A percentile compares a stretch with the other conserved stretches of the same genome.
Conservation (phyloP, 2,329 filamentous ascomycete species). For the Beauveria sp. region DNA sequence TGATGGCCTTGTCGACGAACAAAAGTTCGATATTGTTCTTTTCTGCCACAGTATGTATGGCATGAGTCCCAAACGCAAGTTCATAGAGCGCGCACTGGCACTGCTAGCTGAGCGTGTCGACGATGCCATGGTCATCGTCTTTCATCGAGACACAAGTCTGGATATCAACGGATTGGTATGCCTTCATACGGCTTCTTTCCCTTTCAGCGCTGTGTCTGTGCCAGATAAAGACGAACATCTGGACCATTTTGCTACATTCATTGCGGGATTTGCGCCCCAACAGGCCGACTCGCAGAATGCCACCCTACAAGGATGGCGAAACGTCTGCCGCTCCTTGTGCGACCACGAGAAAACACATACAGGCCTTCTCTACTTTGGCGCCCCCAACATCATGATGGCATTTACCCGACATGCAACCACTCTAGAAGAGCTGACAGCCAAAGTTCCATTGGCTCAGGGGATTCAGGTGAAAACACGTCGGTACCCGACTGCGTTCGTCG, state of each 20-base stretch:
- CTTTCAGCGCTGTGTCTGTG: background rate
- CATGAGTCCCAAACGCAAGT: constrained; percentile 36
- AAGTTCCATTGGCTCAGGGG: constrained; percentile 29
- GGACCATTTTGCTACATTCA: constrained; percentile 44
- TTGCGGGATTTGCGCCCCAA: constrained; percentile 37
- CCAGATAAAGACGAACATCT: constrained; percentile 31
- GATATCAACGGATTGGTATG: background rate
- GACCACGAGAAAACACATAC: constrained; percentile 28
- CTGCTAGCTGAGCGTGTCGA: background rate
- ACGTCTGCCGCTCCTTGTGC: constrained; percentile 42
- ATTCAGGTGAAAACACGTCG: constrained; percentile 40
- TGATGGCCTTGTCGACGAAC: constrained; percentile 10
- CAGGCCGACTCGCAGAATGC: constrained; percentile 23
- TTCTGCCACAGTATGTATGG: constrained; percentile 61
- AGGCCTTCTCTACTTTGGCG: constrained; percentile 37
- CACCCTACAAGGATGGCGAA: constrained; percentile 37
- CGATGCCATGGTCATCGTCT: background rate
- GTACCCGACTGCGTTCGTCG: constrained; percentile 33
- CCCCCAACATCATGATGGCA: constrained; percentile 41
- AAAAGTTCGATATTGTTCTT: constrained; percentile 46
- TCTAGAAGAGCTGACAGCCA: constrained; percentile 33
- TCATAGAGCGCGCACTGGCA: background rate
- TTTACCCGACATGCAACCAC: constrained; percentile 40
- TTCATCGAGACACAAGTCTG: background rate
- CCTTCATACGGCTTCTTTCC: background rate